Base-by-base conservation (phyloP, 179 eudicot genomes). In the Carnegiea gigantea region DNA sequence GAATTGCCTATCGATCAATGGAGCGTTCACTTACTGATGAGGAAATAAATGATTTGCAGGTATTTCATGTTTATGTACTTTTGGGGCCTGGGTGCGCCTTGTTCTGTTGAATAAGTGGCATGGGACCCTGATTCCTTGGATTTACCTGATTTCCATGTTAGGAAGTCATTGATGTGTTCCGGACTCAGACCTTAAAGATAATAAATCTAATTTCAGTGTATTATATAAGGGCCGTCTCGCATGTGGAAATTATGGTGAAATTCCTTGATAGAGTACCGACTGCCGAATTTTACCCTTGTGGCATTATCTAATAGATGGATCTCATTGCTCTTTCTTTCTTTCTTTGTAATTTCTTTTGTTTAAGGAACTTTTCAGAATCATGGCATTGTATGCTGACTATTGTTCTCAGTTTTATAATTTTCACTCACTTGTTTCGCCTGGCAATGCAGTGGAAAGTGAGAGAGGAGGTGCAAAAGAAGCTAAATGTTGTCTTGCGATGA, bases 1-100 rank as follows among this genome's bases (percentile, higher is more conserved):
- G 98, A 76, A 92, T 95, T 59, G 90, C 92, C 71, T 95, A 89
- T 82, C 95, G 98, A 68, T 95, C 98, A 60, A 95, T 95, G 99
- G 97, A 95, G 84, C 94, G 94, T 40, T 92, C 94, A 57, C 93
- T 94, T 46, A 94, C 96, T 59, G 94, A 94, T 62, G 99, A 92
- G 81, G 98, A 94, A 79, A 94, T 94, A 73, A 95, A 94, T 70
- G 91, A 90, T 21, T 85, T 95, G 75, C 98, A 95, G 98, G 98
- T 88, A 88, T 54, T 60, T 79, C 13, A 28, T 49, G 6, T 18
- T 3, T 60, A 33, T 33, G 1, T 43, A 36, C 24, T 13, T 65
- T 65, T 75, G 17, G 20, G 20, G 4, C 0, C 1, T 53, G 60
- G 18, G 0, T 4, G 17, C 2, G 60, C 18, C 4, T 53, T 53